These are phyloP conservation scores for Panus rudis DNA, from an alignment of 768 basidiomycete genomes.

Conservation along the genomic window DNA sequence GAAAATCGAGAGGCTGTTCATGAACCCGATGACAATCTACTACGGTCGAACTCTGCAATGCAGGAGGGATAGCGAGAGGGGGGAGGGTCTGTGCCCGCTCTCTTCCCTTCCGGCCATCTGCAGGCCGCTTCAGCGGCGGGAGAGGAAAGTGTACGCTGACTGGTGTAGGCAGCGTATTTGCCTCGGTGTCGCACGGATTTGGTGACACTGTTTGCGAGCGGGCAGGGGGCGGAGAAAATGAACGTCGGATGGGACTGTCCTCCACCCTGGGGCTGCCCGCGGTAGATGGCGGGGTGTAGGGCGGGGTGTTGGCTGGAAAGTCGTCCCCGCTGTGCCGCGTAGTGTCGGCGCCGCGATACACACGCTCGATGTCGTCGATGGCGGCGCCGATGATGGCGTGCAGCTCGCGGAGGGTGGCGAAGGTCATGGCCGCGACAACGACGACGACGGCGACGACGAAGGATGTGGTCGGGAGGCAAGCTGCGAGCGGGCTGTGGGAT, in stretches of 20 bases:
- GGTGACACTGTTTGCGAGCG: background rate
- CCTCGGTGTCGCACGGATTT: background rate
- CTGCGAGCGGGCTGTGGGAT: no score
- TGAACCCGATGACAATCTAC: no score
- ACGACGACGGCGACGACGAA: background rate
- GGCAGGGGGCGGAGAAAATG: background rate
- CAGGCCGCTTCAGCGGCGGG: background rate
- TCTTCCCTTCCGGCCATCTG: background rate
- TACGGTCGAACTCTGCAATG: no score
- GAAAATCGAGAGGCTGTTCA: background rate
- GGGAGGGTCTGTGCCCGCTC: background rate
- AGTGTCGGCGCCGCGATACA: constrained; percentile 34
- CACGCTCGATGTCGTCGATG: constrained; percentile 57
- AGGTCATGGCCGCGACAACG: constrained; percentile 33
- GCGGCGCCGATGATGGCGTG: constrained; percentile 63
- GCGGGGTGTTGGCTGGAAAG: background rate
- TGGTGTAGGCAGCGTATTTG: background rate
- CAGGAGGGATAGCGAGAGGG: background rate
- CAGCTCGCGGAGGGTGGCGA: constrained; percentile 55
- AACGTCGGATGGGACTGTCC: background rate
- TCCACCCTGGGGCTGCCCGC: background rate
- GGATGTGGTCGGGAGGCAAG: no score
- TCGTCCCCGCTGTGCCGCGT: no score
- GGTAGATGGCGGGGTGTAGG: constrained; percentile 5
- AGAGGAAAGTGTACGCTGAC: background rate